Conservation (phyloP, 208 protist genomes). For the Angomonas ambiguus region DNA sequence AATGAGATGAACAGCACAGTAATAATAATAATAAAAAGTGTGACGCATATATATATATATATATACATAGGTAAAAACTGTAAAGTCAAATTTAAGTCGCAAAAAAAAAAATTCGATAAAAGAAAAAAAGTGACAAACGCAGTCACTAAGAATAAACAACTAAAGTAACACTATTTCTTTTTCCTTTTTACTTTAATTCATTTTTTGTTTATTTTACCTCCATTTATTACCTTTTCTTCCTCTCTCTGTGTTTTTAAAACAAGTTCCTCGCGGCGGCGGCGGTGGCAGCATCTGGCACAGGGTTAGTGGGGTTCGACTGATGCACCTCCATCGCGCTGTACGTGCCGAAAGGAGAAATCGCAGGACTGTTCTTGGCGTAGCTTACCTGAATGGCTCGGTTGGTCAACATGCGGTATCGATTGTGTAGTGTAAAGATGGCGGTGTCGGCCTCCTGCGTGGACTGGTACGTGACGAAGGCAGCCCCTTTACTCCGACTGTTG, state of each 20-base stretch:
- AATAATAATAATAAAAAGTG: slow-evolving; percentile 1
- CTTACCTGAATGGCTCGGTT: slow-evolving; percentile 86
- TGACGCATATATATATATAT: not conserved
- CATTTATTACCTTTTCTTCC: not conserved
- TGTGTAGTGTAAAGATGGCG: slow-evolving; percentile 86
- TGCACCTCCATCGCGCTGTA: slow-evolving; percentile 75
- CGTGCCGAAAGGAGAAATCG: slow-evolving; percentile 80
- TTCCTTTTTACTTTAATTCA: slow-evolving; percentile 7
- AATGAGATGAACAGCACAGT: not conserved
- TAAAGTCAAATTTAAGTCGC: not conserved
- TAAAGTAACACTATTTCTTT: slow-evolving; percentile 4
- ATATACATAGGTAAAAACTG: not conserved
- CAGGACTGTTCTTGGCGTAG: slow-evolving; percentile 86
- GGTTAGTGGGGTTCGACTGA: slow-evolving; percentile 81
- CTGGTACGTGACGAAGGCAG: slow-evolving; percentile 80
- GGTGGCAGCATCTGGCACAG: slow-evolving; percentile 74
- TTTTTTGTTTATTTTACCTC: not conserved
- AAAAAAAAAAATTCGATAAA: no score
- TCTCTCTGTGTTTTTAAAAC: not conserved
- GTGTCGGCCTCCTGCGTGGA: slow-evolving; percentile 81
- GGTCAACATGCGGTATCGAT: slow-evolving; percentile 84
- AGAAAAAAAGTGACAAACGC: not conserved
- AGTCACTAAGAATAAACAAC: not conserved
- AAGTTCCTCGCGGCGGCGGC: not conserved
- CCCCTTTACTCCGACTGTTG: slow-evolving; percentile 73